Evolutionary conservation across 2,329 filamentous ascomycete genomes (phyloP).

Genomic region (Aspergillus pseudotamarii): DNA sequence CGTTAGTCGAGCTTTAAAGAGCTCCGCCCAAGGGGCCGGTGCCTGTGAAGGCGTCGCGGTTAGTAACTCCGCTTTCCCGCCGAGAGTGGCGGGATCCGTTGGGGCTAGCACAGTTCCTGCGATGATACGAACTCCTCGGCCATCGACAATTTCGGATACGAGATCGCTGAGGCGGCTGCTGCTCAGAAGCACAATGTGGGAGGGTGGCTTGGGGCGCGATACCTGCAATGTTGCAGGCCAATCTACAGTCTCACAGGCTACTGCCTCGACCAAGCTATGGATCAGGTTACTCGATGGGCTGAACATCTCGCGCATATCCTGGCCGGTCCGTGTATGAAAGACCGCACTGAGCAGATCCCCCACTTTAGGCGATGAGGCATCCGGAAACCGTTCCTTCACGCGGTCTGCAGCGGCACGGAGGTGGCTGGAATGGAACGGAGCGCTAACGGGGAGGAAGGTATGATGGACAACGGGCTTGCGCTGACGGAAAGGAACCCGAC

Average conservation of each 20-base stretch:
- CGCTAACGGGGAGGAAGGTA: slow-evolving; percentile 43
- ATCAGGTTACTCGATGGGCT: background rate
- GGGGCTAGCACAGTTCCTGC: background rate
- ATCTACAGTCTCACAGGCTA: background rate
- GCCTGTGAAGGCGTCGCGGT: background rate
- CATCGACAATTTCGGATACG: background rate
- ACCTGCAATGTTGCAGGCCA: background rate
- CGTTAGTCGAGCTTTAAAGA: background rate
- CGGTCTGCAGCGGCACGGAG: slow-evolving; percentile 24
- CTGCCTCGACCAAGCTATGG: background rate
- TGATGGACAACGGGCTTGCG: slow-evolving; percentile 30
- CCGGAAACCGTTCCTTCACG: background rate
- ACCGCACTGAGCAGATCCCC: background rate
- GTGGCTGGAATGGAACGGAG: slow-evolving; percentile 43
- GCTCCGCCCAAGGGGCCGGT: background rate
- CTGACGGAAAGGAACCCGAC: slow-evolving; percentile 33
- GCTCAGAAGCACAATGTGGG: background rate
- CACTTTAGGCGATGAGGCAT: background rate
- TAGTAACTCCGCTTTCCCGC: background rate
- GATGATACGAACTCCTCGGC: background rate
- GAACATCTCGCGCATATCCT: background rate
- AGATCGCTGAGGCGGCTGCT: background rate
- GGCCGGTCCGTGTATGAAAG: background rate
- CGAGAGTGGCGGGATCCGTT: background rate
- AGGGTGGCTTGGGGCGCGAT: background rate